phyloP scores from a whole-genome alignment of 23 red algal genomes.

The Gracilaria domingensis region DNA sequence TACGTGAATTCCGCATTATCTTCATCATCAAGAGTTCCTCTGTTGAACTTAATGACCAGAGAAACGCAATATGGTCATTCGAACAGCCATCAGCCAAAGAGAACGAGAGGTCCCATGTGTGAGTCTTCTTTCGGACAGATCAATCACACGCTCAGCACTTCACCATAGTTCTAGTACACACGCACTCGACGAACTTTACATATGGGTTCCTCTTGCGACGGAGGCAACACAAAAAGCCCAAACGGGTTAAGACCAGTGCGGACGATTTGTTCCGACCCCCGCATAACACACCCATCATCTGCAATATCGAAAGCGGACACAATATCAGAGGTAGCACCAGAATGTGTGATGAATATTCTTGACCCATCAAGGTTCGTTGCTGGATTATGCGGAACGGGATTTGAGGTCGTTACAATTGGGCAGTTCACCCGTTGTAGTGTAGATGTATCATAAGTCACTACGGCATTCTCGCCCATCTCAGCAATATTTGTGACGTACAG shows the following conservation, averaged over 20 bases:
- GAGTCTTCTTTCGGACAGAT: too few species aligned
- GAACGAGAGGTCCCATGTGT: too few species aligned
- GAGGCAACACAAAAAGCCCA: slow-evolving; percentile 40
- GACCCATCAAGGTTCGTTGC: slow-evolving; percentile 29
- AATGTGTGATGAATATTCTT: slow-evolving; percentile 43
- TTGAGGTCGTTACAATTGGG: slow-evolving; percentile 12
- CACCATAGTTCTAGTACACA: not conserved
- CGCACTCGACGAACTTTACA: slow-evolving; percentile 13
- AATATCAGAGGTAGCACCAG: slow-evolving; percentile 22
- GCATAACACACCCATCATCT: slow-evolving; percentile 28
- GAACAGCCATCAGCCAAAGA: too few species aligned
- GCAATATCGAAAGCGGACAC: slow-evolving; percentile 15
- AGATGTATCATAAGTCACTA: not conserved
- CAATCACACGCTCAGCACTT: too few species aligned
- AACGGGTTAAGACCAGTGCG: slow-evolving; percentile 49
- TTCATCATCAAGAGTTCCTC: too few species aligned
- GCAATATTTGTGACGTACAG: slow-evolving; percentile 53
- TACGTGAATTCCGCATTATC: too few species aligned
- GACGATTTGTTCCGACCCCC: slow-evolving; percentile 2
- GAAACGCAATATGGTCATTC: too few species aligned
- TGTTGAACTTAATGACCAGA: too few species aligned
- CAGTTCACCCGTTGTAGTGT: not conserved
- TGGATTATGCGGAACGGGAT: slow-evolving; percentile 38
- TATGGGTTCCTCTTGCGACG: not conserved
- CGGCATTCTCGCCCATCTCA: slow-evolving; percentile 12